Base-by-base conservation (phyloP, 306 rosid species). In the Astragalus membranaceus region DNA sequence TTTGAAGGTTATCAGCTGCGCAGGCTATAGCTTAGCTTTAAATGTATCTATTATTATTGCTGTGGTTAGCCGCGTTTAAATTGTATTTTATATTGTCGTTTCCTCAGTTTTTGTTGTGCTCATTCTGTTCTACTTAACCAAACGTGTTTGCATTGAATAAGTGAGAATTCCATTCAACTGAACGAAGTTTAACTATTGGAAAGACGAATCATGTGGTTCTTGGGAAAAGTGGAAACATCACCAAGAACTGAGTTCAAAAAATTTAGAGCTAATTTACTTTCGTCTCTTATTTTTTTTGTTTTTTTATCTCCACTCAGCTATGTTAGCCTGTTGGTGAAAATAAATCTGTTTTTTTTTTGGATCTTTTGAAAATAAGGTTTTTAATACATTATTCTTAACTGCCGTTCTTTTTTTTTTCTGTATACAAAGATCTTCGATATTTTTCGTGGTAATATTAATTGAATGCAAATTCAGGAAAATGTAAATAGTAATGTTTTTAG, bases 41-140 rank as follows among this genome's bases (percentile, higher is more conserved):
- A 73, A 67, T 77, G 71, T 46, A 64, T 46, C 49, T 43, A 69
- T 64, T 20, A 55, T 72, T 67, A 42, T 46, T 67, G 51, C 16
- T 10, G 35, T 41, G 53, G 20, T 62, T 41, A 41, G 10, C 51
- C 6, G 30, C 4, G 0, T 7, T 33, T 4, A 68, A 42, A 35
- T 10, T 67, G 51, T 71, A 6, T 26, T 14, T 44, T 14, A 1
- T 70, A 42, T 47, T 46, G 10, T 52, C 62, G 30, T 58, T 39
- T 52, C 30, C 1, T 26, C 30, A 3, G 41, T 41, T 58, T 29
- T 59, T 7, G 13, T 58, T 64, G 33, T 48, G 10, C 41, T 13
- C 15, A 12, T 3, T 50, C 6, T 3, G 6, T 26, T 26, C 14
- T 42, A 13, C 7, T 44, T 20, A 70, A 59, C 65, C 7, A 15